These are phyloP conservation scores for Aspergillus diversus DNA, from an alignment of 495 filamentous ascomycete species.

Conservation along the genomic window DNA sequence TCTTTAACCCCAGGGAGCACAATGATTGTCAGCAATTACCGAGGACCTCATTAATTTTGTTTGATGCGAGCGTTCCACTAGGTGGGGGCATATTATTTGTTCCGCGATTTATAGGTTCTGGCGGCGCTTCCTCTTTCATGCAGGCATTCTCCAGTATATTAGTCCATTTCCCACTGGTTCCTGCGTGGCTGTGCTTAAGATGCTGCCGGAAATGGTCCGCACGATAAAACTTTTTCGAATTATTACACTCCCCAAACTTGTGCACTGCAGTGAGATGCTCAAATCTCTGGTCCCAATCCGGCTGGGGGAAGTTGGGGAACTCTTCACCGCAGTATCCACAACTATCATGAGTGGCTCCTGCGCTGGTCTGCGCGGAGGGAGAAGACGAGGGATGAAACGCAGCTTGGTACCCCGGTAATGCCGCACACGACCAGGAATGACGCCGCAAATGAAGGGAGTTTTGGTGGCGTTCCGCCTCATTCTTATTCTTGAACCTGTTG, in stretches of 20 bases:
- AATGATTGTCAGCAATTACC: conserved; percentile 32
- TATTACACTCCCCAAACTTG: conserved; percentile 98
- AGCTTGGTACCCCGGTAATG: conserved; percentile 71
- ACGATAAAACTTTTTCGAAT: conserved; percentile 96
- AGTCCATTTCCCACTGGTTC: conserved; percentile 97
- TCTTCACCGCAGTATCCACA: conserved; percentile 98
- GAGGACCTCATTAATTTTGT: conserved; percentile 44
- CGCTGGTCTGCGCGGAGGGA: conserved; percentile 39
- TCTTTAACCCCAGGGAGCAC: conserved; percentile 2
- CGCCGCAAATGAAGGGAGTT: conserved; percentile 93
- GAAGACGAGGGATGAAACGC: conserved; percentile 80
- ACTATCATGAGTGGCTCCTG: conserved; percentile 62
- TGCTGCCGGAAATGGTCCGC: conserved; percentile 98
- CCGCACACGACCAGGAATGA: conserved; percentile 98
- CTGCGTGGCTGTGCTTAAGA: conserved; percentile 96
- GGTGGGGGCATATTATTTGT: conserved; percentile 2
- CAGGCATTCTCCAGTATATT: conserved; percentile 97
- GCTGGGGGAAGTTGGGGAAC: conserved; percentile 70
- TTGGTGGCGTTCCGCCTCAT: conserved; percentile 96
- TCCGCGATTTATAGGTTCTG: conserved; percentile 37
- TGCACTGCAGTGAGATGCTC: conserved; percentile 87
- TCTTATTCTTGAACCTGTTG: conserved; percentile 99
- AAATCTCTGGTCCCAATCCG: conserved; percentile 82
- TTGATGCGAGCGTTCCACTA: conserved; percentile 34
- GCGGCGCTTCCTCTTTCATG: conserved; percentile 85